These are phyloP conservation scores for Fusarium decemcellulare DNA, from an alignment of 2,329 filamentous ascomycete genomes.

Conservation along the genomic window DNA sequence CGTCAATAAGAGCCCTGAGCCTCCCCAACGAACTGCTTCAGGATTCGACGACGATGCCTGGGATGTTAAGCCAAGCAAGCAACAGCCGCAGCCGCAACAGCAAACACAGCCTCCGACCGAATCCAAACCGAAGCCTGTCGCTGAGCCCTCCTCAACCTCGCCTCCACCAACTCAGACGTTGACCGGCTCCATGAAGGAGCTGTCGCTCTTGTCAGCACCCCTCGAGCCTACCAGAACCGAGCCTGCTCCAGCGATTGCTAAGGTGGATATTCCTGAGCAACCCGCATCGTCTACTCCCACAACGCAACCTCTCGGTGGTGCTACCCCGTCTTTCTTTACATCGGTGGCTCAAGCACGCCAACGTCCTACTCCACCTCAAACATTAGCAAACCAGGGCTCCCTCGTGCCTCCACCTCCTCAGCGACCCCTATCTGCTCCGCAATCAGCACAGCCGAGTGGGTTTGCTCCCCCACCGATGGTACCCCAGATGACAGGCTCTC, in stretches of 20 bases:
- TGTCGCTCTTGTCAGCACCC: constrained; percentile 67
- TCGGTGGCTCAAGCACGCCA: constrained; percentile 61
- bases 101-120: constrained; percentile 34
- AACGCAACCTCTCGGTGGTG: constrained; percentile 65
- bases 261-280: constrained; percentile 34
- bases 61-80: constrained; percentile 89
- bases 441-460: constrained; percentile 80
- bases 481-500: constrained; percentile 84
- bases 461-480: constrained; percentile 84
- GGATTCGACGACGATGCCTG: constrained; percentile 98
- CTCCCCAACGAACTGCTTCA: constrained; percentile 48
- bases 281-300: constrained; percentile 52
- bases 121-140: constrained; percentile 42
- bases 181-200: constrained; percentile 77
- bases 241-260: constrained; percentile 48
- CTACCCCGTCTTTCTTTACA: constrained; percentile 72
- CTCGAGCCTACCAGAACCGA: constrained; percentile 64
- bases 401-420: constrained; percentile 83
- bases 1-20: constrained; percentile 50
- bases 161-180: constrained; percentile 62
- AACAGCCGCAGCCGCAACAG: constrained; percentile 50
- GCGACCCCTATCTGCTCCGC: constrained; percentile 88
- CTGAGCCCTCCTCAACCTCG: constrained; percentile 31
- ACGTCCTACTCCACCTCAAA: constrained; percentile 48
- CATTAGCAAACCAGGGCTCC: constrained; percentile 69